Evolutionary conservation across 371 early-diverging fungal genomes (phyloP).

Genomic region (Parasitella parasitica): DNA sequence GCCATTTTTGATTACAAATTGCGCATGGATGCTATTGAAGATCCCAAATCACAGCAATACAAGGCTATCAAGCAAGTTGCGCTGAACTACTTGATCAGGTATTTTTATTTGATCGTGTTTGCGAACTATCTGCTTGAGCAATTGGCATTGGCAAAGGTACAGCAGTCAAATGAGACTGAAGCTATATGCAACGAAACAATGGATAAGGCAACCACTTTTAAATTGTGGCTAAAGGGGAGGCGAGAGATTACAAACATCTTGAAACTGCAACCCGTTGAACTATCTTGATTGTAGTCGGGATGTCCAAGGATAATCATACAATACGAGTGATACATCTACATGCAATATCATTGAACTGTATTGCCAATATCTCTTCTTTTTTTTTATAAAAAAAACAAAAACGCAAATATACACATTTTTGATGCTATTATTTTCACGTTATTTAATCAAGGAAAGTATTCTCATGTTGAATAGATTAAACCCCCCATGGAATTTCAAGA

Average conservation of each 20-base stretch:
- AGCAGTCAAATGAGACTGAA: neutral
- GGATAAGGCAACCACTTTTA: slow-evolving; percentile 19
- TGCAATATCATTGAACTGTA: too few species aligned
- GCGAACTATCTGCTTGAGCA: slow-evolving; percentile 59
- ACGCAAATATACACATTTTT: too few species aligned
- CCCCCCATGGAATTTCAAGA: too few species aligned
- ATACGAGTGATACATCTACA: neutral
- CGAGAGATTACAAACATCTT: slow-evolving; percentile 29
- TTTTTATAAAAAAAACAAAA: too few species aligned
- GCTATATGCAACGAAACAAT: slow-evolving; percentile 11
- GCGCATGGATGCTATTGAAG: slow-evolving; percentile 42
- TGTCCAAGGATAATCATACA: neutral
- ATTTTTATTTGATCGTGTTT: slow-evolving; percentile 63
- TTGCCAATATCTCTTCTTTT: too few species aligned
- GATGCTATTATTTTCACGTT: too few species aligned
- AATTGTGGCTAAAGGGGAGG: slow-evolving; percentile 28
- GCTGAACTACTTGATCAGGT: slow-evolving; percentile 58
- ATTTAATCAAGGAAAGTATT: too few species aligned
- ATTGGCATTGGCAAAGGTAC: neutral
- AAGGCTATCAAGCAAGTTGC: slow-evolving; percentile 31
- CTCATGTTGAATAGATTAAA: too few species aligned
- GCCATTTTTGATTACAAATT: slow-evolving; percentile 59
- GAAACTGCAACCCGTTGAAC: slow-evolving; percentile 17
- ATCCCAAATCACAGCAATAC: slow-evolving; percentile 33
- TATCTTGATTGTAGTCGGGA: slow-evolving; percentile 9